These are phyloP conservation scores for Cyclostephanos tholiformis DNA, from an alignment of 108 stramenopile genomes.

Conservation along the genomic window DNA sequence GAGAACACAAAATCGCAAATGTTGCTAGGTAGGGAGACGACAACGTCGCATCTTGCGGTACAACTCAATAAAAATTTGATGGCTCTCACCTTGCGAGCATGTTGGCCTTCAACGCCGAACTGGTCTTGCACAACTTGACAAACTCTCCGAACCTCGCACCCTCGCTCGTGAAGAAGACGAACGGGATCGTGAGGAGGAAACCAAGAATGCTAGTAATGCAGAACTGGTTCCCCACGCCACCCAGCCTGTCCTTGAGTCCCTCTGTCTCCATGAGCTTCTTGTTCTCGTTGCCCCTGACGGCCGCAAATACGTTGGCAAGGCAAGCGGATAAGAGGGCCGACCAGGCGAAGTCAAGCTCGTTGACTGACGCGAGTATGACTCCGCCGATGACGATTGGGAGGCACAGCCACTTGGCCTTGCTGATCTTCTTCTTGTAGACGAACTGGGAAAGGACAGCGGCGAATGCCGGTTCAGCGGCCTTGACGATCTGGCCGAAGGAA, in stretches of 20 bases:
- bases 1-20: background rate
- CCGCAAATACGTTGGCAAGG: constrained; percentile 62
- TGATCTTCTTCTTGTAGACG: constrained; percentile 59
- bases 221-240: constrained; percentile 67
- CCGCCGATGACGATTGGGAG: constrained; percentile 69
- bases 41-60: background rate
- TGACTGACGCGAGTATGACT: constrained; percentile 61
- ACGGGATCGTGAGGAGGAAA: constrained; percentile 54
- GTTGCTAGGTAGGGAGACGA: background rate
- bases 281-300: constrained; percentile 66
- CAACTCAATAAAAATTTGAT: background rate
- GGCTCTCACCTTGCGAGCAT: constrained; percentile 43
- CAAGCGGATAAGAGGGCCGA: constrained; percentile 54
- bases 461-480: constrained; percentile 70
- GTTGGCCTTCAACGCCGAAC: constrained; percentile 49
- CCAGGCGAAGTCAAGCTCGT: constrained; percentile 65
- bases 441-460: constrained; percentile 66
- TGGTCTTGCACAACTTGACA: constrained; percentile 50
- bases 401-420: constrained; percentile 67
- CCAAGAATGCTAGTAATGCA: constrained; percentile 57
- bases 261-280: constrained; percentile 69
- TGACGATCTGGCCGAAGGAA: constrained; percentile 71
- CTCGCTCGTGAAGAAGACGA: constrained; percentile 45
- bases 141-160: constrained; percentile 49
- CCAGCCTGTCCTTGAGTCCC: constrained; percentile 63